Base-by-base conservation (phyloP, 23 red algal species). In the Pyropia yezoensis region DNA sequence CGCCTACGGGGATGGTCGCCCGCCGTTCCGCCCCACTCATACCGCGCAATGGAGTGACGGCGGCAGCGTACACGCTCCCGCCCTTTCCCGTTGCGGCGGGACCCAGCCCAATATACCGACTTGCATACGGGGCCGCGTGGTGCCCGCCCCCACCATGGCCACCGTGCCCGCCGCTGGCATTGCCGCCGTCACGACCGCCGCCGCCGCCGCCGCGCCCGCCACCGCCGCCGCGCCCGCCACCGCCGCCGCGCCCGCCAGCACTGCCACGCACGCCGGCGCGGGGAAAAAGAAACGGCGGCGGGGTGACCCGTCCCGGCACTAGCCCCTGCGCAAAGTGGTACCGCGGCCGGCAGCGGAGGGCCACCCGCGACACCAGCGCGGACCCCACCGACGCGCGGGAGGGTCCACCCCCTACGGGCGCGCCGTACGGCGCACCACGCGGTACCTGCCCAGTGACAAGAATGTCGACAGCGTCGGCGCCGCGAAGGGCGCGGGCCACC, bases 281-380 rank as follows among this genome's bases (percentile, higher is more conserved):
- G 55, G 21, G 19, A 23, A 21, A 27, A 7, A 21, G 55, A 27
- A 21, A 27, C 55, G 25, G 55, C 9, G 39, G 39, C 11, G 39
- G 39, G 6, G 39, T 47, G 6, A 47, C 39, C 39, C 39, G 39
- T 6, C 39, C 39, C 11, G 39, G 39, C 39, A 47, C 39, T 0
- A 47, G 39, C 39, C 39, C 39, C 39, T 47, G 6, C 9, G 39
- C 39, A 47, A 59, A 59, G 55, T 59, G 55, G 55, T 59, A 59
- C 21, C 55, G 55, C 55, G 55, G 55, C 21, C 55, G 55, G 21
- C 1, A 2, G 55, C 21, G 21, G 55, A 27, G 21, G 5, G 55
- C 55, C 7, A 59, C 55, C 7, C 55, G 55, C 7, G 55, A 21
- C 1, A 59, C 55, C 1, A 59, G 55, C 5, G 55, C 55, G 55